Base-by-base conservation (phyloP, 2,329 filamentous ascomycete species). In the Hypomyces rosellus region DNA sequence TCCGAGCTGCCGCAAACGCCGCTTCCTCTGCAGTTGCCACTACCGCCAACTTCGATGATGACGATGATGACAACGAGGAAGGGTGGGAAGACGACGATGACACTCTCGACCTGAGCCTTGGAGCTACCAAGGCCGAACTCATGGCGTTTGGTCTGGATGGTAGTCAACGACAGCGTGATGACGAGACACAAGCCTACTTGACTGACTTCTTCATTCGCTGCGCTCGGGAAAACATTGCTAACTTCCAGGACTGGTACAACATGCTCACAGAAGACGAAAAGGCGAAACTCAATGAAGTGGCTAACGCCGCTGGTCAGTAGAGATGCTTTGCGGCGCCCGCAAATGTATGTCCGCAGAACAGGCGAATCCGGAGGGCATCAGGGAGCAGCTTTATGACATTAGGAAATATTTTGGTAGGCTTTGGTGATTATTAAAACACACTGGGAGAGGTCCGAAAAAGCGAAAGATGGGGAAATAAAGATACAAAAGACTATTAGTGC, bases 51-150 rank as follows among this genome's bases (percentile, higher is more conserved):
- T 75, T 78, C 40, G 76, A 75, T 11, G 76, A 82, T 30, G 86
- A 85, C 20, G 84, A 85, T 37, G 86, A 87, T 13, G 84, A 84
- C 36, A 86, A 87, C 9, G 88, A 89, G 51, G 89, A 88, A 51
- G 86, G 86, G 25, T 96, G 92, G 88, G 92, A 97, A 68, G 92
- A 96, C 60, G 82, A 95, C 41, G 80, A 84, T 1, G 82, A 87
- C 54, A 78, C 80, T 2, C 71, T 95, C 12, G 90, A 95, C 65
- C 78, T 96, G n/a, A 83, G 82, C 39, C 73, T 86, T 12, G 84
- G 78, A 3, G 69, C 76, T 22, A 85, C 80, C 38, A 87, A 87
- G 67, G 75, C 80, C 16, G 88, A 95, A 53, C 77, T 96, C 41
- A 95, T 96, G 88, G 81, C 83, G 1, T 89, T 81, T 61, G 79